phyloP scores from a whole-genome alignment of 169 alveolate species.

The Eimeria falciformis region DNA sequence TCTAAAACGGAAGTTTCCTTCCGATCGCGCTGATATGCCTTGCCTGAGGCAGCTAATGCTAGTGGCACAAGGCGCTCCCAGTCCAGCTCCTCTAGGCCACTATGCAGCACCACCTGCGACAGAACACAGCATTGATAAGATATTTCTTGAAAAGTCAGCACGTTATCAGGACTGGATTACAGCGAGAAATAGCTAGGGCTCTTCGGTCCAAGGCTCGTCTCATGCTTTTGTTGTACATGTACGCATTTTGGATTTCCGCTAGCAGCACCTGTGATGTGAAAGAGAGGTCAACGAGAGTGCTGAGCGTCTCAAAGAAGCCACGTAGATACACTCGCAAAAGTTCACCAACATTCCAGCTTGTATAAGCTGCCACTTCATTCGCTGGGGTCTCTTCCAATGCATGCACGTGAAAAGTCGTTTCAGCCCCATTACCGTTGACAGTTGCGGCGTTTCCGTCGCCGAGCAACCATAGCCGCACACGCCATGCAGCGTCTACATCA shows the following conservation, averaged over 20 bases:
- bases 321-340: conserved; percentile 6
- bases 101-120: conserved; percentile 60
- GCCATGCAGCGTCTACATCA: neutral
- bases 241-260: neutral
- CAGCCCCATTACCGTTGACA: neutral
- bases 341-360: neutral
- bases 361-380: neutral
- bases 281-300: conserved; percentile 14
- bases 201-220: neutral
- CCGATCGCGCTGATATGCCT: neutral
- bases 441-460: conserved; percentile 17
- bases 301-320: conserved; percentile 53
- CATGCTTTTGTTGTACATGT: neutral
- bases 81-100: conserved; percentile 39
- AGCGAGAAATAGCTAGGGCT: no score
- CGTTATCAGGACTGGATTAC: neutral
- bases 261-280: conserved; percentile 48
- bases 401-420: neutral
- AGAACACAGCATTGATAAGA: neutral
- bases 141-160: neutral
- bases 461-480: conserved; percentile 51
- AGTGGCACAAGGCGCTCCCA: conserved; percentile 3
- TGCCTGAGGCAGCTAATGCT: neutral
- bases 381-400: neutral
- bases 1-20: neutral